Percentiles rank a stretch among this genome's conserved stretches.
Conservation (phyloP, 805 yeast species). For the Phaffomyces antillensis region DNA sequence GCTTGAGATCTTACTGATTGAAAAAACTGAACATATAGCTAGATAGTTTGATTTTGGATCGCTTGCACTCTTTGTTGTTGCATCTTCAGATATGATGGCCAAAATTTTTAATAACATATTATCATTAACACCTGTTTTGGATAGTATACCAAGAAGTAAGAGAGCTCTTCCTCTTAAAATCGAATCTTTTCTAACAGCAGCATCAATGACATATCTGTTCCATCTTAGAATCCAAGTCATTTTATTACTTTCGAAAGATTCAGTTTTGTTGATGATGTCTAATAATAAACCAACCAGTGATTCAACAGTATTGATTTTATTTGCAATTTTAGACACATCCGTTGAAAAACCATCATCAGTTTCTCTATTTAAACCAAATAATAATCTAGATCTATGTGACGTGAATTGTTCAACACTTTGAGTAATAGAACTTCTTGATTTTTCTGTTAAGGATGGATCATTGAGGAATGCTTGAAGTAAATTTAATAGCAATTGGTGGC, state of each 20-base stretch:
- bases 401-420: conserved; percentile 34
- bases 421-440: conserved; percentile 35
- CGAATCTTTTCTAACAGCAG: conserved; percentile 49
- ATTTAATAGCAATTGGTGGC: conserved; percentile 58
- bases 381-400: conserved; percentile 59
- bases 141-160: conserved; percentile 61
- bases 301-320: conserved; percentile 41
- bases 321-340: conserved; percentile 30
- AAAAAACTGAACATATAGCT: conserved; percentile 30
- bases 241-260: conserved; percentile 38
- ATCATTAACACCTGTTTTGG: conserved; percentile 57
- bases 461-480: conserved; percentile 62
- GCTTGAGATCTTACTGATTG: conserved; percentile 32
- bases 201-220: conserved; percentile 55
- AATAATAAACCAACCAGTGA: conserved; percentile 50
- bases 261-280: conserved; percentile 43
- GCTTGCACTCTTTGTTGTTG: conserved; percentile 25
- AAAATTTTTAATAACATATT: conserved; percentile 35
- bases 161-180: conserved; percentile 62
- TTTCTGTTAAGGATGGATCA: conserved; percentile 41
- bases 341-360: conserved; percentile 30
- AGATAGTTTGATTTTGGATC: conserved; percentile 18
- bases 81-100: conserved; percentile 25
- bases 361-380: conserved; percentile 63
- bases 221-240: conserved; percentile 58